Evolutionary conservation across 305 asterid genomes (phyloP).

Genomic region (Rubia peregrina): DNA sequence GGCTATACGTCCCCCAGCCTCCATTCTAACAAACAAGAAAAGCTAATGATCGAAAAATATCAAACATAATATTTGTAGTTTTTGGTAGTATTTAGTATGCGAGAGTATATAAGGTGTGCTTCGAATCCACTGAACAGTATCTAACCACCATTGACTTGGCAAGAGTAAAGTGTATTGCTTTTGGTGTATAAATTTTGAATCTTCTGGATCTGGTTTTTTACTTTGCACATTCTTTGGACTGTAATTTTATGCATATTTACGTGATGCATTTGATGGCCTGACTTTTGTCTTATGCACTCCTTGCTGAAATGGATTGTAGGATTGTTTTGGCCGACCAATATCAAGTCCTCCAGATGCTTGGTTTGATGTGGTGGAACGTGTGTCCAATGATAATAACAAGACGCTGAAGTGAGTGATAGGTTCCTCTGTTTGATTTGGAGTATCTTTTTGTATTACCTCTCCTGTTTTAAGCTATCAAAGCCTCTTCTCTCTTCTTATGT

Average conservation of each 20-base stretch:
- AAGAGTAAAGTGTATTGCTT: background rate
- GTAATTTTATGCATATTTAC: background rate
- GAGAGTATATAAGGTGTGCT: background rate
- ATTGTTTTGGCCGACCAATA: conserved; percentile 97
- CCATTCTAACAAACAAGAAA: background rate
- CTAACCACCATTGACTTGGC: background rate
- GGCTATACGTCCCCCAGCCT: background rate
- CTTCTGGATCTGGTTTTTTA: background rate
- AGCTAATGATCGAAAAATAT: background rate
- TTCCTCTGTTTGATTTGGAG: conserved; percentile 5
- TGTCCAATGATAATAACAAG: conserved; percentile 85
- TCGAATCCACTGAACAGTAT: background rate
- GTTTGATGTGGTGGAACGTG: conserved; percentile 98
- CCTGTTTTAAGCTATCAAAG: background rate
- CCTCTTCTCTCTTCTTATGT: background rate
- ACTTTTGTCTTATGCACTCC: background rate
- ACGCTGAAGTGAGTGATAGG: conserved; percentile 59
- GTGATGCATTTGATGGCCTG: background rate
- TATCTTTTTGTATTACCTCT: conserved; percentile 11
- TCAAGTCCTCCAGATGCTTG: conserved; percentile 99
- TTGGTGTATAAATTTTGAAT: background rate
- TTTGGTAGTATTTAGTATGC: too few relatives aligned
- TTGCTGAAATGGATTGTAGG: conserved; percentile 40
- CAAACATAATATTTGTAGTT: too few relatives aligned
- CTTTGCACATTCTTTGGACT: background rate